Evolutionary conservation across 768 basidiomycete species (phyloP), one percentile per base, ranked within the genome.

Genomic region (Tricholoma sp.): DNA sequence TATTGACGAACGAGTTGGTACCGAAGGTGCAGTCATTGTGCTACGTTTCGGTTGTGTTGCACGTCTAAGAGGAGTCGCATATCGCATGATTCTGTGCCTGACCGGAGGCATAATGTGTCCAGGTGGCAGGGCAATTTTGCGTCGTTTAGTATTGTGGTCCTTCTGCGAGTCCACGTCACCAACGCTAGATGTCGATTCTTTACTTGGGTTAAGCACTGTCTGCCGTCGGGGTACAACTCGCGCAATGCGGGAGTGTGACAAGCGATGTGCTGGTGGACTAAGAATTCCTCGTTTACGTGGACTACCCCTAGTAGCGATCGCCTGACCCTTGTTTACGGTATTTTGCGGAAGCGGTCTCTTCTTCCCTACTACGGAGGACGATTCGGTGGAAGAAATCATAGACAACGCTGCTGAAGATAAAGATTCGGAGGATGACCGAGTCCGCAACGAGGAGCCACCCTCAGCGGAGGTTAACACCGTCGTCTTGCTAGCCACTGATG

Each of bases 371-470:
- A 73, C 56, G 50, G 76, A 72, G 4, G 70, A 71, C 4, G 73
- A 69, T 32, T 65, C 70, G 24, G 64, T 61, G 3, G 70, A 66
- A 49, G 47, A 49, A 49, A 49, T 32, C 47, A 68, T 62, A 9
- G 77, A 70, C 39, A 69, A 65, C 20, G 72, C 62, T 17, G 36
- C 54, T 33, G 64, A 70, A 13, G 61, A 60, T 11, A 68, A 63
- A 10, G 80, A 81, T 49, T 76, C 80, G 11, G 76, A 76, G 3
- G 76, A 77, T 6, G 70, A 68, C 31, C 68, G 67, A 8, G 73
- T 72, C n/a, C 69, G 67, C 48, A 76, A 61, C 28, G 77, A 68
- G 5, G 72, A 73, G 50, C 66, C 66, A 50, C 75, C 66, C 49
- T 73, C 72, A 20, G 68, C 63, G 8, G 77, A 74, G 4, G 74